These are phyloP conservation scores for Clonostachys solani DNA, from an alignment of 2,329 filamentous ascomycete species.

Conservation along the genomic window DNA sequence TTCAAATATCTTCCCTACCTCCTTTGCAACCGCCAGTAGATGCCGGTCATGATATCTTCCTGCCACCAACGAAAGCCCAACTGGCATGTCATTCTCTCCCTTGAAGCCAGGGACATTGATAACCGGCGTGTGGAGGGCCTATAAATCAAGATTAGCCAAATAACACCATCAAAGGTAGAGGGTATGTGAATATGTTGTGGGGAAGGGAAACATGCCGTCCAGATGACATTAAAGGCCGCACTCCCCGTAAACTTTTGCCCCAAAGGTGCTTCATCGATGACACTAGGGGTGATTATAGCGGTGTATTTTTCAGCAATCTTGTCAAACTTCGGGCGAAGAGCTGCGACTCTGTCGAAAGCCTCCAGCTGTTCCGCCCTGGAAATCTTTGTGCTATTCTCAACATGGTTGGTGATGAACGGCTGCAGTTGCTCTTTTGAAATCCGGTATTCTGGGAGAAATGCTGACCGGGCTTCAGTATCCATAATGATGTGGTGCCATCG, in stretches of 20 bases:
- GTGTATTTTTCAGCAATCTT: conserved; percentile 40
- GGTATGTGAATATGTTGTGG: background rate
- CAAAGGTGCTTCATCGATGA: conserved; percentile 49
- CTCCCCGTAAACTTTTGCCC: conserved; percentile 46
- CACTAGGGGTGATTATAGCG: conserved; percentile 52
- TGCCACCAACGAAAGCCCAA: conserved; percentile 51
- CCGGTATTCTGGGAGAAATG: conserved; percentile 50
- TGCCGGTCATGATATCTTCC: conserved; percentile 40
- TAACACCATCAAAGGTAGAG: conserved; percentile 27
- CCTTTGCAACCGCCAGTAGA: conserved; percentile 34
- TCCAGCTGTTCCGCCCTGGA: conserved; percentile 28
- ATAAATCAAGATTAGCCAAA: conserved; percentile 31
- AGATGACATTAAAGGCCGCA: conserved; percentile 31
- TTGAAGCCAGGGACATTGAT: conserved; percentile 60
- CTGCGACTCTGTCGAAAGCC: conserved; percentile 43
- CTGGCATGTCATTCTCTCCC: conserved; percentile 47
- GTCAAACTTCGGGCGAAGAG: conserved; percentile 45
- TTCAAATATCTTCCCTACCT: conserved; percentile 25
- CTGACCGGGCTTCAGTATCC: conserved; percentile 42
- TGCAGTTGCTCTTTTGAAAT: conserved; percentile 40
- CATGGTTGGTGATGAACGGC: conserved; percentile 18
- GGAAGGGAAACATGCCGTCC: conserved; percentile 33
- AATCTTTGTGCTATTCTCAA: conserved; percentile 33
- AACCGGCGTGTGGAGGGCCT: conserved; percentile 54
- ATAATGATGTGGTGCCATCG: conserved; percentile 48